Evolutionary conservation across 768 basidiomycete genomes (phyloP).

Genomic region (Clitopilus hobsonii): DNA sequence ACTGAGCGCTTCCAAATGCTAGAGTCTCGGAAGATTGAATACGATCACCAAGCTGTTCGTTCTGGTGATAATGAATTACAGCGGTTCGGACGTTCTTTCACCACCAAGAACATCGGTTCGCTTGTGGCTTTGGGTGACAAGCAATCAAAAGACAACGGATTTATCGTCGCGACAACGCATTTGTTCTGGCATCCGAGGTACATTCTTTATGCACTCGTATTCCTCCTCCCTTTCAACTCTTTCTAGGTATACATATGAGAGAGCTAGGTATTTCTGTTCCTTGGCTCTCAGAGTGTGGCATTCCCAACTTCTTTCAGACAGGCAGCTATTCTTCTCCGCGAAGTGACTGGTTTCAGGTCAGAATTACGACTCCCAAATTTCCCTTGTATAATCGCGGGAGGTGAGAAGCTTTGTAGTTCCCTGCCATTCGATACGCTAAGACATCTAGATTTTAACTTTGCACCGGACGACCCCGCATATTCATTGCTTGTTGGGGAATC

Average conservation of each 20-base stretch:
- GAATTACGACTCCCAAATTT: conserved; percentile 43
- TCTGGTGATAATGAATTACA: conserved; percentile 24
- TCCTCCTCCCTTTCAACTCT: conserved; percentile 11
- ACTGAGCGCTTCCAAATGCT: conserved; percentile 41
- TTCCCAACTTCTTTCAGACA: conserved; percentile 47
- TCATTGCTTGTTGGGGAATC: conserved; percentile 63
- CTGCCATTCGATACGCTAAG: conserved; percentile 4
- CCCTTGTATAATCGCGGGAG: conserved; percentile 84
- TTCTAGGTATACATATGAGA: conserved; percentile 74
- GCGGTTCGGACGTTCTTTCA: conserved; percentile 55
- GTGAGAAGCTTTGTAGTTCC: conserved; percentile 31
- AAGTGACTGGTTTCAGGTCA: conserved; percentile 51
- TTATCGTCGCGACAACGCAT: conserved; percentile 85
- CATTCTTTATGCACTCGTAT: conserved; percentile 15
- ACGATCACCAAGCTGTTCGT: conserved; percentile 63
- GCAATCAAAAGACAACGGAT: conserved; percentile 39
- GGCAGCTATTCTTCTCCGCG: conserved; percentile 66
- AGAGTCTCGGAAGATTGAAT: conserved; percentile 48
- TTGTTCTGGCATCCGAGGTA: conserved; percentile 94
- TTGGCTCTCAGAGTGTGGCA: not conserved
- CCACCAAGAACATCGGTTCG: conserved; percentile 77
- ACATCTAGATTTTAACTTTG: conserved; percentile 80
- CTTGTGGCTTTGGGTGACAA: conserved; percentile 60
- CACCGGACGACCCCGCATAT: conserved; percentile 80
- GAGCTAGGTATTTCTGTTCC: conserved; percentile 55